These are phyloP conservation scores for Aspergillus quadrilineatus DNA, from an alignment of 2,329 filamentous ascomycete species.

Conservation along the genomic window DNA sequence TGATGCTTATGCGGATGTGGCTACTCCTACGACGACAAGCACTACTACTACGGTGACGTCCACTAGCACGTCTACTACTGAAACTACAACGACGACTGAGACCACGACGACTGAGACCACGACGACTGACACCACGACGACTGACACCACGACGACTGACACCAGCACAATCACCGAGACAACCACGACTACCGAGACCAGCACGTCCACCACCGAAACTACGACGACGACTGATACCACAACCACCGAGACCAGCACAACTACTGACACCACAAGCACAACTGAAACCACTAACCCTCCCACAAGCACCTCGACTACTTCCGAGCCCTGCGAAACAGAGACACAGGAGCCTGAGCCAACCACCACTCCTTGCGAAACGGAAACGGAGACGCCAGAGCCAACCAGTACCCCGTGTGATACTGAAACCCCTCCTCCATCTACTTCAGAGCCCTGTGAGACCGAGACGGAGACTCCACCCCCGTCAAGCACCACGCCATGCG, in stretches of 20 bases:
- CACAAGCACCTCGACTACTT: not conserved
- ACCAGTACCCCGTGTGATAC: no score
- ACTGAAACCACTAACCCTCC: not conserved
- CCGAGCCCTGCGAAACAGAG: not conserved
- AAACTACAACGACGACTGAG: not conserved
- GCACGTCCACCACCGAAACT: not conserved
- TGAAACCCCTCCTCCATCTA: no score
- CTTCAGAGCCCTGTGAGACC: not conserved
- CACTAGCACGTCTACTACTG: not conserved
- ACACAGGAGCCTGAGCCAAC: not conserved
- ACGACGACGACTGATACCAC: not conserved
- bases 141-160: no score
- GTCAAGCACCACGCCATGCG: not conserved
- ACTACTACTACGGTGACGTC: not conserved
- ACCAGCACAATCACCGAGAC: not conserved
- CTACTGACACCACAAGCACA: not conserved
- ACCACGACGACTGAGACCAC: no score
- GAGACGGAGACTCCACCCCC: not conserved
- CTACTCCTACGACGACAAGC: slow-evolving; percentile 7
- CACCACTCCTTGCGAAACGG: slow-evolving; percentile 1
- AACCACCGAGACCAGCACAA: not conserved
- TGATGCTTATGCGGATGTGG: slow-evolving; percentile 14
- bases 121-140: not conserved
- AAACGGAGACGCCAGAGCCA: not conserved
- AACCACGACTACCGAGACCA: not conserved